Base-by-base conservation (phyloP, 345 rosid species). In the Passiflora organensis region DNA sequence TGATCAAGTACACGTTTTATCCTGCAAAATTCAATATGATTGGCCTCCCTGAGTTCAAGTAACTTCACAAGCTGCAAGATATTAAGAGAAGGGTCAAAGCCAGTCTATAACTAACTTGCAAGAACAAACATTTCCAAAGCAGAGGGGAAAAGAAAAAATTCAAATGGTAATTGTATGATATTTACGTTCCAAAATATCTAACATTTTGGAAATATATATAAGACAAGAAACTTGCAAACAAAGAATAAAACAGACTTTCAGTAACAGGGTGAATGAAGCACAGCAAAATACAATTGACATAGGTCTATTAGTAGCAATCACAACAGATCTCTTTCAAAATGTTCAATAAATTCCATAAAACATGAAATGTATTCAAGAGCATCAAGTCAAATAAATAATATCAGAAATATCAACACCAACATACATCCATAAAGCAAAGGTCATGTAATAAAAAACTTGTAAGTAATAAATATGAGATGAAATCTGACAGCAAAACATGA, bases 21-120 rank as follows among this genome's bases (percentile, higher is more conserved):
- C 71, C 99, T 77, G 58, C 91, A 84, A 69, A 93, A 86, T 70
- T 89, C 96, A 52, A 93, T 74, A 72, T 86, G 91, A 80, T 93
- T 93, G 78, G 91, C 80, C 76, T 93, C 99, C 69, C 84, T 75
- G 64, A 76, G 85, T 64, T 86, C 99, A 59, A 93, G 96, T 45
- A 93, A 83, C 82, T 89, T 93, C 72, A 93, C 99, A 65, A 93
- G 90, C 99, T 93, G 94, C 66, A 73, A 25, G 46, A 54, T 32
- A 63, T 19, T 32, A 22, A 50, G 42, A 21, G 15, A 76, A 58
- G 39, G 15, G 25, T 48, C 17, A 39, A 56, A 66, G 73, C 43
- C 70, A 56, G 64, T 28, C 28, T 51, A 59, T 14, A 48, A 32
- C 16, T 45, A 43, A 53, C 46, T 49, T 21, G 22, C 47, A 13